Evolutionary conservation across 176 grass and related monocot genomes (phyloP).

Genomic region (Phoenix dactylifera): DNA sequence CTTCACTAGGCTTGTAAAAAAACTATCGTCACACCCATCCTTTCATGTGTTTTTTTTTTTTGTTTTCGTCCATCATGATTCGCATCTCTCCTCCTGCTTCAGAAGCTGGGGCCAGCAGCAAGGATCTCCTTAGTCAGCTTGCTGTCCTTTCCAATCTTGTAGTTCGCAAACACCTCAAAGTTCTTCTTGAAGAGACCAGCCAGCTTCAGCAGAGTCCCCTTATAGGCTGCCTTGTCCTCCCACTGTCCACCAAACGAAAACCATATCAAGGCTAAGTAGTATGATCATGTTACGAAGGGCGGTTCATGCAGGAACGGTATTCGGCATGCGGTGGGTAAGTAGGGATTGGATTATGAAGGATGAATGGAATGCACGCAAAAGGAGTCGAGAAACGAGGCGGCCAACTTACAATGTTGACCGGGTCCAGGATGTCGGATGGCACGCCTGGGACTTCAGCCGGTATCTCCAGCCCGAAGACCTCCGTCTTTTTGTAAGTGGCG

Average conservation of each 20-base stretch:
- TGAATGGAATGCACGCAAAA: too few relatives aligned
- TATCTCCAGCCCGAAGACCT: conserved; percentile 91
- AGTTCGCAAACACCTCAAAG: conserved; percentile 90
- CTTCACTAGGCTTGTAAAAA: too few relatives aligned
- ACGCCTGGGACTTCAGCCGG: conserved; percentile 62
- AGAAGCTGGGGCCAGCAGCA: conserved; percentile 83
- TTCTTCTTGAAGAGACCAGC: conserved; percentile 91
- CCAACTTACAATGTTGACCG: conserved; percentile 74
- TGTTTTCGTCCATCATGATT: too few relatives aligned
- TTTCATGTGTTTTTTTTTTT: too few relatives aligned
- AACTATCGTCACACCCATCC: too few relatives aligned
- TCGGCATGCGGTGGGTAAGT: too few relatives aligned
- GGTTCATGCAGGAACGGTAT: too few relatives aligned
- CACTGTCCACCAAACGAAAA: conserved; percentile 34
- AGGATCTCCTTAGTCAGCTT: conserved; percentile 87
- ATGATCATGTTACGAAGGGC: neutral
- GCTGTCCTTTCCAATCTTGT: conserved; percentile 65
- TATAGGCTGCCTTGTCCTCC: conserved; percentile 66
- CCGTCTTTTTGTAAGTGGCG: conserved; percentile 67
- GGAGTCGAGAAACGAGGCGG: neutral
- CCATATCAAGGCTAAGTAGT: neutral
- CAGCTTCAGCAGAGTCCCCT: conserved; percentile 75
- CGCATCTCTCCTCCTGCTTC: conserved; percentile 8
- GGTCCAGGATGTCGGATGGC: conserved; percentile 89
- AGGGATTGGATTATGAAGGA: too few relatives aligned